Base-by-base conservation (phyloP, 176 grass and related monocot species). In the Panicum miliaceum region DNA sequence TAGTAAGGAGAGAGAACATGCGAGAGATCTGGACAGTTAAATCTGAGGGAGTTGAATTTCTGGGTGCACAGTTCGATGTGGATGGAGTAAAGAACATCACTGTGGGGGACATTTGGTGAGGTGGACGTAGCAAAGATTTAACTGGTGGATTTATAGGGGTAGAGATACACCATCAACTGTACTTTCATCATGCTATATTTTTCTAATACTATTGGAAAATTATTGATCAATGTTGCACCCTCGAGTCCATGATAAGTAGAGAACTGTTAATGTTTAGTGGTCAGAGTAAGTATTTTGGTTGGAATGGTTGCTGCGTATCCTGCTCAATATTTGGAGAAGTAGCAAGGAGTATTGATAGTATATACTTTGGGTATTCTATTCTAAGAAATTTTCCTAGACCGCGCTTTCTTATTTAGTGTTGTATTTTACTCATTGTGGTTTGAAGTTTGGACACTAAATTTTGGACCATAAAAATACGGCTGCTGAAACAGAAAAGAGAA, bases 371-470 rank as follows among this genome's bases (percentile, higher is more conserved):
- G 56, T 58, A 22, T 69, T 56, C 11, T 74, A 16, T 53, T 51
- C 26, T 22, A 71, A 57, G 6, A 32, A 71, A 9, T 75, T 36
- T 38, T 85, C 36, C 19, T 66, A 46, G 36, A 29, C 29, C 20
- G 34, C 80, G 36, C 64, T 59, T 59, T 58, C 41, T 71, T 70
- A 26, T 81, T 52, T 46, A n/a, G 7, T 69, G 75, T 43, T 82
- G 43, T 70, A 22, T 82, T 81, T 74, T 89, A 73, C 46, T 81
- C 6, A 75, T 52, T 6, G 52, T 20, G 3, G 10, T 81, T 73
- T 85, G 53, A 6, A 2, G 72, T 82, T 77, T 56, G 7, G 77
- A 86, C 43, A 32, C 23, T 81, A 34, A 41, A 80, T 38, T 89
- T 15, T 76, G 53, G 6, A 20, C 35, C 36, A 53, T 64, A 26